Percentiles rank a stretch among this genome's conserved stretches.
Evolutionary conservation across 2,329 filamentous ascomycete species (phyloP).

Genomic region (Aspergillus pseudoviridinutans): DNA sequence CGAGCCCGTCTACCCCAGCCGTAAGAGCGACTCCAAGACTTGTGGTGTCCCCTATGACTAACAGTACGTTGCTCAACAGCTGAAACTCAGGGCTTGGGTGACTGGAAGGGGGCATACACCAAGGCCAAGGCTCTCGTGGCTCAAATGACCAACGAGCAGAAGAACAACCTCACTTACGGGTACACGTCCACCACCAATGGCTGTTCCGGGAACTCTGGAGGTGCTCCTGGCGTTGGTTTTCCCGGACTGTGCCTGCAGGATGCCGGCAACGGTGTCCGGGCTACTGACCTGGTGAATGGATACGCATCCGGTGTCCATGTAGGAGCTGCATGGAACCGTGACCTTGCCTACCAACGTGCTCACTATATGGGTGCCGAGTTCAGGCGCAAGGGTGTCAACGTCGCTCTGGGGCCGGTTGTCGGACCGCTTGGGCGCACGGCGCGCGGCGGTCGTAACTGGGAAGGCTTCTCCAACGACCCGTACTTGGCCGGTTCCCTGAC

Average conservation of each 20-base stretch:
- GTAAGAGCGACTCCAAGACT: not conserved
- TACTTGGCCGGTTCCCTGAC: constrained; percentile 38
- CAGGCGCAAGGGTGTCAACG: constrained; percentile 46
- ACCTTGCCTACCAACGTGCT: constrained; percentile 51
- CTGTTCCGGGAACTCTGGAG: not conserved
- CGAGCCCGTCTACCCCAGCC: not conserved
- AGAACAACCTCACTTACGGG: not conserved
- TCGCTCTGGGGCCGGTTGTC: constrained; percentile 35
- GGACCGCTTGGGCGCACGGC: constrained; percentile 43
- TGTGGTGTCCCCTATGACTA: not conserved
- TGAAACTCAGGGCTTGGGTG: not conserved
- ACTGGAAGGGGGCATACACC: not conserved
- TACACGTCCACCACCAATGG: not conserved
- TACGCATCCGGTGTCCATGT: constrained; percentile 40
- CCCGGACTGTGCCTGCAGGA: not conserved
- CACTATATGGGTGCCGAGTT: constrained; percentile 57
- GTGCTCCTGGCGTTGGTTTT: not conserved
- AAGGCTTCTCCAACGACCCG: constrained; percentile 41
- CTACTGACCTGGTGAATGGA: constrained; percentile 41
- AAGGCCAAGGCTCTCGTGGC: not conserved
- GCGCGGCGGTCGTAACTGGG: constrained; percentile 43
- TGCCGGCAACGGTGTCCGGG: not conserved
- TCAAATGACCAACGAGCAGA: not conserved
- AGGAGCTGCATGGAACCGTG: constrained; percentile 51
- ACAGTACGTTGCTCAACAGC: not conserved